Conservation (phyloP, 768 basidiomycete genomes). For the Leccinum boreale region DNA sequence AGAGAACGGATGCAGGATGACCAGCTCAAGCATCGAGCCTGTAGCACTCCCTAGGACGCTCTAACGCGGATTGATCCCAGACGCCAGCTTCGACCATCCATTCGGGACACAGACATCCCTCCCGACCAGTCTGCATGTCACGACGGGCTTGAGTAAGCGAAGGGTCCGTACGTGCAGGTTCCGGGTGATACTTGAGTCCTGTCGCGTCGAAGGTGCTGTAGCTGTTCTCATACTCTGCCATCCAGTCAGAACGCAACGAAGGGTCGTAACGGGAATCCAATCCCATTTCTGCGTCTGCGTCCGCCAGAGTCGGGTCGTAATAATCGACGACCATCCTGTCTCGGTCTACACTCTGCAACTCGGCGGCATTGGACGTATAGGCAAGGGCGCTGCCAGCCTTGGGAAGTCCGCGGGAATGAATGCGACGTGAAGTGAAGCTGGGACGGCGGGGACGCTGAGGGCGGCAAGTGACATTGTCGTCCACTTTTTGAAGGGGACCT, state of each 20-base stretch:
- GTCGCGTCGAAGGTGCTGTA: conserved; percentile 1
- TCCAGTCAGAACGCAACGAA: conserved; percentile 8
- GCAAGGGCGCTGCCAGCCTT: neutral
- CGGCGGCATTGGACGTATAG: neutral
- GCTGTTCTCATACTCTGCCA: conserved; percentile 11
- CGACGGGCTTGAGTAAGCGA: neutral
- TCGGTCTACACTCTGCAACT: neutral
- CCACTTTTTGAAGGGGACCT: neutral
- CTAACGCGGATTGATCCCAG: conserved; percentile 8
- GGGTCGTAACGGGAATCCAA: conserved; percentile 7
- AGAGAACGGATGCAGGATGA: neutral
- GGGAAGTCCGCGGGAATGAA: neutral
- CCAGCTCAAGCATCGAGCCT: neutral
- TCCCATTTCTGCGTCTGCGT: conserved; percentile 4
- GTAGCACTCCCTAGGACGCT: neutral
- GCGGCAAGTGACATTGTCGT: neutral
- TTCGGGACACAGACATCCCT: conserved; percentile 22
- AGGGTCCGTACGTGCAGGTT: neutral
- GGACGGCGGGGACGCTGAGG: neutral
- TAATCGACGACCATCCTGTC: neutral
- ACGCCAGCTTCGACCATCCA: conserved; percentile 19
- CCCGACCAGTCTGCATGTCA: neutral
- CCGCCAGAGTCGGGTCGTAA: neutral
- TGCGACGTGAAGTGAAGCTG: neutral
- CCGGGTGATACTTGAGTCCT: neutral